Evolutionary conservation across 2,329 filamentous ascomycete genomes (phyloP), one percentile per base, ranked within the genome.

Genomic region (Trichoderma brevicompactum): DNA sequence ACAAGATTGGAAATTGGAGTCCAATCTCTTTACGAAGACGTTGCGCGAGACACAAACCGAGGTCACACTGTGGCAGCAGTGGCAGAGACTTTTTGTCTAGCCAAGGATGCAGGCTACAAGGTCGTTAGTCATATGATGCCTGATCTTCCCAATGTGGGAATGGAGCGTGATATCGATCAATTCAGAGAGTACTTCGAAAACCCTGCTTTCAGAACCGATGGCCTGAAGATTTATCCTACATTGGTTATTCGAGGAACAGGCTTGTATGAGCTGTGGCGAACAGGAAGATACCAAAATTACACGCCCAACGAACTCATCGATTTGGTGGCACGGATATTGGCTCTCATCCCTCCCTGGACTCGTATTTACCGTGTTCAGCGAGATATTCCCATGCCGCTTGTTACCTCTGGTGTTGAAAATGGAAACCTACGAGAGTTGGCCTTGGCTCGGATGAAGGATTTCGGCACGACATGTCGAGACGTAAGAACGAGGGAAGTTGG

Each of bases 111-210:
- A 6, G 95, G 95, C 0, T 99, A 97, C 85, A 99, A 99, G 78
- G 95, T 99, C 0, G 95, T 99, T 68, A 96, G 92, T 70, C 95
- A 99, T 79, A 99, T 99, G 95, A 99, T 99, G 95, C 95, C 95
- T 1, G 95, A 99, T 75, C 80, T 99, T 54, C 95, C 95, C 3
- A 99, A 99, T 72, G 95, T 99, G 2, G 95, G 95, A 65, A 97
- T 98, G 91, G 96, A 99, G 79, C 90, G 95, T 72, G 95, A 99
- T 75, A 83, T 99, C 49, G 94, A 96, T 74, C 95, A 99, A 72
- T 99, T 99, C 78, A 87, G 92, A 69, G 96, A 99, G 76, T 99
- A 99, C 77, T 99, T 99, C 73, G 93, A 97, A 75, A 98, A 93
- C 75, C 95, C 95, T 0, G 92, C 89, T 48, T 99, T 99, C 81